A percentile compares a stretch with the other conserved stretches of the same genome.
These are phyloP conservation scores for Diaporthe eres DNA, from an alignment of 2,329 filamentous ascomycete species.

Conservation along the genomic window DNA sequence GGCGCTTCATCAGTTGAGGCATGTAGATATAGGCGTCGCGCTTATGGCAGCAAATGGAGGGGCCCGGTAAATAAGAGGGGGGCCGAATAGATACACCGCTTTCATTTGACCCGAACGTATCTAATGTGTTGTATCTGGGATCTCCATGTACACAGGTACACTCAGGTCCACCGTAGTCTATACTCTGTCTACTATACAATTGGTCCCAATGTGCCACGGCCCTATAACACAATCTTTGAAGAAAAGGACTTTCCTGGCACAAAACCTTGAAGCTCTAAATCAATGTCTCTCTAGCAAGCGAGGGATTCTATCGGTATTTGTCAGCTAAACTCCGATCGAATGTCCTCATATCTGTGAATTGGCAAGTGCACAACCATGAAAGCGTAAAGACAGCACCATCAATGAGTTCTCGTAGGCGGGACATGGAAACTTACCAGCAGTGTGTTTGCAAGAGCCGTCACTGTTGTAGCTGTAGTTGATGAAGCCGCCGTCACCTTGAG, in stretches of 20 bases:
- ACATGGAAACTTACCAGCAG: not conserved
- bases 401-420: not conserved
- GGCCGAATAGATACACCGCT: not conserved
- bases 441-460: slow-evolving; percentile 1
- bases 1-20: not conserved
- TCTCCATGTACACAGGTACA: not conserved
- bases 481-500: not conserved
- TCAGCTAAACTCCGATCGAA: not conserved
- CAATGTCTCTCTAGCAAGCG: not conserved
- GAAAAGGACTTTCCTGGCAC: not conserved
- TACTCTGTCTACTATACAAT: not conserved
- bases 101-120: not conserved
- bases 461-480: slow-evolving; percentile 14
- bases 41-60: too few species aligned
- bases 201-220: not conserved
- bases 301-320: not conserved
- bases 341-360: too few species aligned
- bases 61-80: too few species aligned
- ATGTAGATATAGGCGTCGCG: not conserved
- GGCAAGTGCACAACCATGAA: not conserved
- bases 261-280: not conserved
- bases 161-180: not conserved
- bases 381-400: not conserved
- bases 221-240: not conserved
- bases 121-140: not conserved